phyloP scores from a whole-genome alignment of 164 flowering plant species.

The Macadamia integrifolia region DNA sequence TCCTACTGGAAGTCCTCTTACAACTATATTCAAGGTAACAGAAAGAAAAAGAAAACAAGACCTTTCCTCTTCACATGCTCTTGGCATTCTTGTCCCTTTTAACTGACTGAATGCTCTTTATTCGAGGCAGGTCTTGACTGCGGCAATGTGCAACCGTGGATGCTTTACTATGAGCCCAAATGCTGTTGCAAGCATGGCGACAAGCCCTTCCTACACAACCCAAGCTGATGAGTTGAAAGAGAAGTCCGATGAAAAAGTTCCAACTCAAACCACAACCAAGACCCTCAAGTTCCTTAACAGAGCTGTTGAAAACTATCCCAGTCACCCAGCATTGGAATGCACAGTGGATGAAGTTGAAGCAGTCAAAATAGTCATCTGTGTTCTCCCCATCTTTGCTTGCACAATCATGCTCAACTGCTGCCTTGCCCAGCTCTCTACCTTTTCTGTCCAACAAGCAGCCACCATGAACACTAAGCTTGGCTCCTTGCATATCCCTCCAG shows the following conservation, averaged over 20 bases:
- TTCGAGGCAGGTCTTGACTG: slow-evolving; percentile 46
- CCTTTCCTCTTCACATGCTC: no score
- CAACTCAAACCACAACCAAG: slow-evolving; percentile 18
- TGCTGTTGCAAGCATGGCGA: slow-evolving; percentile 36
- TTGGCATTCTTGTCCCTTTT: background rate
- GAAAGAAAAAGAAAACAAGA: background rate
- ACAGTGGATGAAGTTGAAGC: slow-evolving; percentile 62
- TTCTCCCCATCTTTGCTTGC: slow-evolving; percentile 68
- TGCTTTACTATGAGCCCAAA: slow-evolving; percentile 23
- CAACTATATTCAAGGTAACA: slow-evolving; percentile 68
- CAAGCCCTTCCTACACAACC: slow-evolving; percentile 25
- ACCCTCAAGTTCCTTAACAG: slow-evolving; percentile 48
- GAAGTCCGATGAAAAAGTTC: slow-evolving; percentile 2
- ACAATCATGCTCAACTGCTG: slow-evolving; percentile 91
- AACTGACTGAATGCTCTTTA: background rate
- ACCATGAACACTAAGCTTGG: slow-evolving; percentile 86
- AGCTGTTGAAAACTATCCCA: slow-evolving; percentile 34
- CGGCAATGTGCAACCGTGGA: slow-evolving; percentile 32
- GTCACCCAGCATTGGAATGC: slow-evolving; percentile 36
- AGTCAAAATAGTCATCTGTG: slow-evolving; percentile 54
- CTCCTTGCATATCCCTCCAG: slow-evolving; percentile 66
- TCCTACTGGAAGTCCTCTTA: slow-evolving; percentile 78
- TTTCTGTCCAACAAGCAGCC: slow-evolving; percentile 91
- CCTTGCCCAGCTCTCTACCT: slow-evolving; percentile 92
- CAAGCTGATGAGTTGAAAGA: slow-evolving; percentile 15